Evolutionary conservation across 2,329 filamentous ascomycete species (phyloP), one percentile per base, ranked within the genome.

Genomic region (Eutypa lata): DNA sequence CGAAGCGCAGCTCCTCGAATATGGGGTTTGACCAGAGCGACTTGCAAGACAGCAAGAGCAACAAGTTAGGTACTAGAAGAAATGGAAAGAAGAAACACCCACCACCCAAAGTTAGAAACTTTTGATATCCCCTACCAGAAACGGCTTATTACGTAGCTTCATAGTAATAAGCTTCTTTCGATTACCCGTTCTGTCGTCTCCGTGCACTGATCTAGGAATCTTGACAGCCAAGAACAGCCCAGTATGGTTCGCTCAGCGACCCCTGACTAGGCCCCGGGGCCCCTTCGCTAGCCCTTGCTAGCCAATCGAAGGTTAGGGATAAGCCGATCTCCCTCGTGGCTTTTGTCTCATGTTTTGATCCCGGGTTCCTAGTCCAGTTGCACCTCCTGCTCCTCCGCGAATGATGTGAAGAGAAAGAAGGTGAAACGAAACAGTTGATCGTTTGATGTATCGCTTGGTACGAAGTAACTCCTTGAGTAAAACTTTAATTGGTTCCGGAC

Each of bases 361-460:
- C 26, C 26, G 26, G n/a, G n/a, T n/a, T n/a, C n/a, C n/a, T n/a
- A n/a, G n/a, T n/a, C n/a, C n/a, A n/a, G n/a, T n/a, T 31, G 26
- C 26, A 10, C 26, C 26, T 31, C 26, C 26, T 6, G 26, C 26
- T 31, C 6, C 22, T 18, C 22, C 26, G 7, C 1, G 42, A 38
- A 38, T 38, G 13, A 18, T 38, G 13, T 6, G 35, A 38, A 5
- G 26, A 26, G 42, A 50, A 53, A 57, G 24, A 49, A 48, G 47
- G 48, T 14, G 57, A 64, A 65, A 66, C 63, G 64, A 66, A 65
- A 66, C 64, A 46, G 21, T 51, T 50, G 40, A 47, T 52, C 51
- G 64, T 66, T 66, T 66, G 64, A 65, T 56, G 50, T 62, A 48
- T 54, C 54, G 53, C 52, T 40, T 49, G 26, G 26, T n/a, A n/a